Evolutionary conservation across 768 basidiomycete species (phyloP).

Genomic region (Rhodotorula kratochvilovae): DNA sequence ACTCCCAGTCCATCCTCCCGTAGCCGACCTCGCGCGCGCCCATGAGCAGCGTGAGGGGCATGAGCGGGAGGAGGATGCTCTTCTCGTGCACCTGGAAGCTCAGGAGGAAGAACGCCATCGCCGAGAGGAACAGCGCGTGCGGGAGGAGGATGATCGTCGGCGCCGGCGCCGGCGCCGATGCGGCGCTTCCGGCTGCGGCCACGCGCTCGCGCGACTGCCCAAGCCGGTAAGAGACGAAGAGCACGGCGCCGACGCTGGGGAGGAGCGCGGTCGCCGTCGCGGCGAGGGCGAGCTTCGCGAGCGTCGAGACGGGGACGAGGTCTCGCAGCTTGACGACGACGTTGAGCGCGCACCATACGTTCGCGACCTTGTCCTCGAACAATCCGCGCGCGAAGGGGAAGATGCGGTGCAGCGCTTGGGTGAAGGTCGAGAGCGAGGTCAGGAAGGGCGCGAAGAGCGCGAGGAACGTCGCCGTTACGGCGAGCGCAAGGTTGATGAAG

Average conservation of each 20-base stretch:
- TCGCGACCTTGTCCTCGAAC: conserved; percentile 94
- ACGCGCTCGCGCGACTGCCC: not conserved
- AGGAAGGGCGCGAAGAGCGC: conserved; percentile 75
- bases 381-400: conserved; percentile 88
- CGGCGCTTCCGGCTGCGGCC: not conserved
- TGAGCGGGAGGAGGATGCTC: conserved; percentile 74
- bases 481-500: conserved; percentile 65
- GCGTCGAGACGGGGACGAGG: conserved; percentile 51
- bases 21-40: conserved; percentile 46
- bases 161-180: no score
- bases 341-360: conserved; percentile 94
- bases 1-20: conserved; percentile 59
- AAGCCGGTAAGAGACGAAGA: conserved; percentile 31
- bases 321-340: conserved; percentile 78
- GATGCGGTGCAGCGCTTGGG: conserved; percentile 70
- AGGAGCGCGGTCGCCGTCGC: conserved; percentile 69
- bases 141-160: conserved; percentile 68
- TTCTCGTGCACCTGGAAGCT: conserved; percentile 98
- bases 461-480: conserved; percentile 57
- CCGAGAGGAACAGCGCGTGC: conserved; percentile 70
- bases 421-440: conserved; percentile 47
- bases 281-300: conserved; percentile 58
- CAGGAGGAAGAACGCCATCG: conserved; percentile 91
- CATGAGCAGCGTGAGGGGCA: conserved; percentile 76
- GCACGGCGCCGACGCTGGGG: conserved; percentile 45